These are phyloP conservation scores for Yueomyces sp. DNA, from an alignment of 1,139 yeast genomes.

Conservation along the genomic window DNA sequence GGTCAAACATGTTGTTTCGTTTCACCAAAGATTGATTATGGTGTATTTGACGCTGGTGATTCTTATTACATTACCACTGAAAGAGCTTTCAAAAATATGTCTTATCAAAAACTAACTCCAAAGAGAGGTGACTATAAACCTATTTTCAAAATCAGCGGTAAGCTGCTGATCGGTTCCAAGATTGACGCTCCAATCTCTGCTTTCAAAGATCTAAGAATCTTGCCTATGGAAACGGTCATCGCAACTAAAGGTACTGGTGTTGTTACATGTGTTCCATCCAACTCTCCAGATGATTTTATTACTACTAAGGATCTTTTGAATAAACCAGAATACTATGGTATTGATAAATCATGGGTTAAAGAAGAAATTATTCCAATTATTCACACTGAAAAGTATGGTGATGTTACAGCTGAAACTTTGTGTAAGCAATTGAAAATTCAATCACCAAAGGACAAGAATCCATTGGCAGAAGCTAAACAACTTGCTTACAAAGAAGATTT, in stretches of 20 bases:
- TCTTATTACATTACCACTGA: constrained; percentile 79
- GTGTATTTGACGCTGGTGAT: constrained; percentile 81
- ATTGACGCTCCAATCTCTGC: constrained; percentile 77
- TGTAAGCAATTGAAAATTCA: constrained; percentile 82
- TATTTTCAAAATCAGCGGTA: constrained; percentile 51
- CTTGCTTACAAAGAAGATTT: constrained; percentile 92
- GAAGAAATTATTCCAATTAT: constrained; percentile 64
- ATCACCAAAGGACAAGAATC: constrained; percentile 85
- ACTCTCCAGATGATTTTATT: constrained; percentile 93
- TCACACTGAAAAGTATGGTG: constrained; percentile 77
- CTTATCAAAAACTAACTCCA: constrained; percentile 88
- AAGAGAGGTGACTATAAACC: constrained; percentile 68
- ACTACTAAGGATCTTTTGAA: constrained; percentile 73
- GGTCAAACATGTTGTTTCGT: constrained; percentile 98
- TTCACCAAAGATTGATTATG: constrained; percentile 86
- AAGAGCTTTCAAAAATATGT: constrained; percentile 98
- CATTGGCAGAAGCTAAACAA: constrained; percentile 87
- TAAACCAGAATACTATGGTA: constrained; percentile 85
- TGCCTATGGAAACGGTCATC: constrained; percentile 96
- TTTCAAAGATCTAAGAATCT: constrained; percentile 59
- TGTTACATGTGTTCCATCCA: constrained; percentile 96
- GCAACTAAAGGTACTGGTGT: constrained; percentile 98
- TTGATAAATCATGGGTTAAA: constrained; percentile 78
- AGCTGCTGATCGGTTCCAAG: constrained; percentile 68
- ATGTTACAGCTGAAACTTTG: constrained; percentile 72